These are phyloP conservation scores for Xylariaceae sp. DNA, from an alignment of 2,329 filamentous ascomycete species.

Conservation along the genomic window DNA sequence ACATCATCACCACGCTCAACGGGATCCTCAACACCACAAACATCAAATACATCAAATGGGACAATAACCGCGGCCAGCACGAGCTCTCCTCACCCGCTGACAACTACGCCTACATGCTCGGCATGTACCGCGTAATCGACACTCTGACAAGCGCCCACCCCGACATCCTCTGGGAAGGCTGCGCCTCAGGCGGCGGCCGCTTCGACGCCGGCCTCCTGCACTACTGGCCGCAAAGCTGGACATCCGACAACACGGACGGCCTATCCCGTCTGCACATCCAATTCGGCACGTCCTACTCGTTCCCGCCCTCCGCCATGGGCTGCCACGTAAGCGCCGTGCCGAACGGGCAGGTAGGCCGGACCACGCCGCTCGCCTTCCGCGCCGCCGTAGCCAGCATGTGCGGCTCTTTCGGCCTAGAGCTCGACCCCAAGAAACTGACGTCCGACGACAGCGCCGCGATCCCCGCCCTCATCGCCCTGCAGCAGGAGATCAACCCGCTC, in stretches of 20 bases:
- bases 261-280: conserved; percentile 57
- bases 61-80: conserved; percentile 61
- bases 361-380: conserved; percentile 53
- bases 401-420: conserved; percentile 59
- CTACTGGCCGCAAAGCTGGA: conserved; percentile 62
- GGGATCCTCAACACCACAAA: conserved; percentile 47
- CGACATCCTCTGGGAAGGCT: conserved; percentile 60
- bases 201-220: conserved; percentile 59
- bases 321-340: conserved; percentile 59
- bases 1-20: conserved; percentile 51
- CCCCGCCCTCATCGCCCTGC: conserved; percentile 48
- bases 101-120: conserved; percentile 56
- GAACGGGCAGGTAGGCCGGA: conserved; percentile 51
- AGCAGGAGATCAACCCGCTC: conserved; percentile 53
- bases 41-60: conserved; percentile 61
- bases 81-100: conserved; percentile 50
- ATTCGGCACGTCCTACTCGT: conserved; percentile 57
- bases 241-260: conserved; percentile 60
- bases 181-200: conserved; percentile 58
- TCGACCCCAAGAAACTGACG: conserved; percentile 49
- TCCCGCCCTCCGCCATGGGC: conserved; percentile 58
- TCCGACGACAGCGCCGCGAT: conserved; percentile 48
- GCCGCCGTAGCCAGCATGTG: conserved; percentile 65
- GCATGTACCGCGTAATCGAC: conserved; percentile 57
- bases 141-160: conserved; percentile 55